Base-by-base conservation (phyloP, 208 protist genomes). In the Crithidia mellificae region DNA sequence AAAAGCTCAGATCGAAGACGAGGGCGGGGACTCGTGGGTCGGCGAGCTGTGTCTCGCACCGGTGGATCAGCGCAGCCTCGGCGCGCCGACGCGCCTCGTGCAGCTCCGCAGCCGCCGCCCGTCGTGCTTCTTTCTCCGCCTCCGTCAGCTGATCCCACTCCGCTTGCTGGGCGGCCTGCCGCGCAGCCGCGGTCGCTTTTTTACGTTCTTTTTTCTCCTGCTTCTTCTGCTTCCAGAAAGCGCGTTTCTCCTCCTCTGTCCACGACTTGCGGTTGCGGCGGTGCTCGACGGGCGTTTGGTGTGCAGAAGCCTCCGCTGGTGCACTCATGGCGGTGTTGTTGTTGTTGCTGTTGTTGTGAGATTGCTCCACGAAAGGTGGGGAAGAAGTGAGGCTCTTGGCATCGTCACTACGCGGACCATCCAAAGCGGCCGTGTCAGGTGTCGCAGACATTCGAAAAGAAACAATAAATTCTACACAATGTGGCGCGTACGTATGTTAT, bases 1-100 rank as follows among this genome's bases (percentile, higher is more conserved):
- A 75, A 71, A 96, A 94, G 74, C 89, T 94, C 11, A 96, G 65
- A 65, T 96, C 89, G 41, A 92, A 96, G 14, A 95, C 84, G 20
- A 96, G 52, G 15, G 72, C 55, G 14, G 91, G 92, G 2, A 84
- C 65, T 17, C 54, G 58, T 2, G 72, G 43, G 52, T 90, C 68
- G 20, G 56, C 68, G 29, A 93, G 73, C 32, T 70, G 63, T 0
- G 62, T 25, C 32, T 66, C 32, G 68, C 82, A 87, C 38, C 57
- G 58, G n/a, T 43, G 58, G 27, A 69, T 19, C 15, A 76, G 17
- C 14, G 22, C 49, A 2, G 52, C 66, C 63, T 87, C 87, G 15
- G 67, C 69, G 12, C 57, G 68, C 0, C 83, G 87, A 1, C 87
- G 83, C 12, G 46, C 19, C 38, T 92, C 85, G 65, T 92, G 86